phyloP scores from a whole-genome alignment of 1,139 yeast genomes.

The Nematodospora anomalae region DNA sequence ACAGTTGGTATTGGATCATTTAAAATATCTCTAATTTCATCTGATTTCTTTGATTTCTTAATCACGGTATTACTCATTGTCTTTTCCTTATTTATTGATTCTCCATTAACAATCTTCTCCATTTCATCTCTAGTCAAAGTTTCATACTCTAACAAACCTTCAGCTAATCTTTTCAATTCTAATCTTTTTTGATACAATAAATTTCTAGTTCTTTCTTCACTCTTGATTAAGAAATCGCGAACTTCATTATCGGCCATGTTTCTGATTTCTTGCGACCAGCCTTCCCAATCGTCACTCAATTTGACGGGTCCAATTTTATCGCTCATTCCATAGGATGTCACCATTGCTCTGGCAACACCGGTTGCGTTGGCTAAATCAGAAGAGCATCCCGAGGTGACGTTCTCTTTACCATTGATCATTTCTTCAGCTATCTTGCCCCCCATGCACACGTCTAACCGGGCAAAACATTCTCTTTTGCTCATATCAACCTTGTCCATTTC shows the following conservation, averaged over 20 bases:
- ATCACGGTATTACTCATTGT: conserved; percentile 76
- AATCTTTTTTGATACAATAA: conserved; percentile 58
- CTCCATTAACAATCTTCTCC: conserved; percentile 81
- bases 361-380: conserved; percentile 91
- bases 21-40: conserved; percentile 12
- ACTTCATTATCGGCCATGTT: conserved; percentile 94
- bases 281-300: conserved; percentile 85
- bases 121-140: conserved; percentile 91
- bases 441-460: conserved; percentile 95
- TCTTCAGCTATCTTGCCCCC: conserved; percentile 99
- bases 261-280: conserved; percentile 87
- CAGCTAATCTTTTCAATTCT: conserved; percentile 88
- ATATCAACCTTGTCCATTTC: conserved; percentile 98
- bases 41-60: conserved; percentile 29
- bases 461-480: conserved; percentile 85
- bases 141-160: conserved; percentile 92
- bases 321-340: conserved; percentile 95
- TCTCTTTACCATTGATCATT: conserved; percentile 82
- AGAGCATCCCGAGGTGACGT: conserved; percentile 93
- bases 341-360: conserved; percentile 93
- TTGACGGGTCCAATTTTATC: conserved; percentile 90
- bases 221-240: conserved; percentile 64
- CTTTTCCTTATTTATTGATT: conserved; percentile 64
- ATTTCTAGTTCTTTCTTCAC: conserved; percentile 78
- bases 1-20: conserved; percentile 14